phyloP scores from a whole-genome alignment of 1,284 basidiomycete species.

The Takashimella koratensis region DNA sequence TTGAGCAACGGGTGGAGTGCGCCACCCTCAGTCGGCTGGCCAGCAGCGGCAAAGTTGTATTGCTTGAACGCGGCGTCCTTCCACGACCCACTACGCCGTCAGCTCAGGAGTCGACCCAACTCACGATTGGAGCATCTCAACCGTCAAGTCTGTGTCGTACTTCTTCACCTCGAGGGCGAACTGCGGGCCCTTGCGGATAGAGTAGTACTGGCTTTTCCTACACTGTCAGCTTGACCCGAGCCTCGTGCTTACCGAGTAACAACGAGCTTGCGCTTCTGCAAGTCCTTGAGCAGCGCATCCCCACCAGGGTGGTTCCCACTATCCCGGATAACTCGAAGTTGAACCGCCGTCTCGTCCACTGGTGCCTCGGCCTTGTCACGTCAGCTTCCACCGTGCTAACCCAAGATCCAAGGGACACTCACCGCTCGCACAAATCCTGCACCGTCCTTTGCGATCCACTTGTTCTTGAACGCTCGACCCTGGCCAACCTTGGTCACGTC shows the following conservation, averaged over 20 bases:
- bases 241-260: conserved; percentile 42
- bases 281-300: conserved; percentile 68
- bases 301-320: conserved; percentile 64
- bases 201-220: conserved; percentile 95
- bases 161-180: conserved; percentile 94
- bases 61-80: conserved; percentile 91
- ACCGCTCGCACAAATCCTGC: conserved; percentile 82
- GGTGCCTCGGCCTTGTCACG: conserved; percentile 60
- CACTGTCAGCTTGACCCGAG: background rate
- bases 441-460: conserved; percentile 92
- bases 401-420: conserved; percentile 44
- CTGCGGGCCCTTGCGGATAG: conserved; percentile 74
- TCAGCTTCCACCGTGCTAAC: background rate
- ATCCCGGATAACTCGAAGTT: conserved; percentile 70
- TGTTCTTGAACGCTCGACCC: conserved; percentile 92
- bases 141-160: conserved; percentile 95
- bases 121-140: conserved; percentile 88
- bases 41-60: conserved; percentile 98
- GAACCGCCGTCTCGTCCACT: conserved; percentile 67
- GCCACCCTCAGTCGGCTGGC: conserved; percentile 79
- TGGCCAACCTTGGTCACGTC: conserved; percentile 86
- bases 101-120: no score
- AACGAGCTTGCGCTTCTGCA: conserved; percentile 85
- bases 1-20: conserved; percentile 95
- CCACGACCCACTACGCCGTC: conserved; percentile 71